Percentiles rank a stretch among this genome's conserved stretches.
Conservation (phyloP, 768 basidiomycete species). For the Psilocybe cubensis region DNA sequence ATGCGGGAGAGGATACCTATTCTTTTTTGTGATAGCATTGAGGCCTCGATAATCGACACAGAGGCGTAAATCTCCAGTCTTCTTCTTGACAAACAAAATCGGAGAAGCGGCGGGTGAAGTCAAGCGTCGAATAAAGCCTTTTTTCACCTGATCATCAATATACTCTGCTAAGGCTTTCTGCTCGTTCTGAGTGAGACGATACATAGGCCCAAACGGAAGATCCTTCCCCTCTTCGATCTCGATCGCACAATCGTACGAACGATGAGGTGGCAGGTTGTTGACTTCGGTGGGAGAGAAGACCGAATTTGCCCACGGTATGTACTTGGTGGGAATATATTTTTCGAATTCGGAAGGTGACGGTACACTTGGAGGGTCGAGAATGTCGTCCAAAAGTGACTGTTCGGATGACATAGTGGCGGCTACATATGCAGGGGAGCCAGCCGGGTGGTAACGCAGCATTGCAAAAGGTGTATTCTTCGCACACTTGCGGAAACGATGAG, state of each 20-base stretch:
- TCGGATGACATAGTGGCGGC: slow-evolving; percentile 14
- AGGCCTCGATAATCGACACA: slow-evolving; percentile 36
- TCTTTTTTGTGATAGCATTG: slow-evolving; percentile 36
- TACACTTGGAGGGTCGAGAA: slow-evolving; percentile 2
- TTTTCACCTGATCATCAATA: slow-evolving; percentile 19
- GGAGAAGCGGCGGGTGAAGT: slow-evolving; percentile 33
- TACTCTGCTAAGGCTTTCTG: slow-evolving; percentile 26
- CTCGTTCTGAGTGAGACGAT: slow-evolving; percentile 33
- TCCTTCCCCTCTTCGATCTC: slow-evolving; percentile 32
- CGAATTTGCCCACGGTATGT: slow-evolving; percentile 26
- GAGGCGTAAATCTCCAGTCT: slow-evolving; percentile 35
- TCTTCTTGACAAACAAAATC: slow-evolving; percentile 36
- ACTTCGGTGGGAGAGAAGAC: slow-evolving; percentile 28
- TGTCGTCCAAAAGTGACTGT: not conserved
- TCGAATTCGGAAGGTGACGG: slow-evolving; percentile 1
- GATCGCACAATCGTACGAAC: slow-evolving; percentile 37
- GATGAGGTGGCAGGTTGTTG: slow-evolving; percentile 33
- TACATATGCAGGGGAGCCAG: slow-evolving; percentile 17
- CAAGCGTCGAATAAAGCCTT: slow-evolving; percentile 38
- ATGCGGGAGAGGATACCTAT: slow-evolving; percentile 34
- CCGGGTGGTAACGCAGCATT: slow-evolving; percentile 9
- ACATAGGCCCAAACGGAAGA: slow-evolving; percentile 39
- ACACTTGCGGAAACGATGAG: slow-evolving; percentile 24
- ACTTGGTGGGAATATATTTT: slow-evolving; percentile 24
- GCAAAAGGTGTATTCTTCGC: slow-evolving; percentile 16